Base-by-base conservation (phyloP, 2,329 filamentous ascomycete species). In the Paraphaeosphaeria minitans region DNA sequence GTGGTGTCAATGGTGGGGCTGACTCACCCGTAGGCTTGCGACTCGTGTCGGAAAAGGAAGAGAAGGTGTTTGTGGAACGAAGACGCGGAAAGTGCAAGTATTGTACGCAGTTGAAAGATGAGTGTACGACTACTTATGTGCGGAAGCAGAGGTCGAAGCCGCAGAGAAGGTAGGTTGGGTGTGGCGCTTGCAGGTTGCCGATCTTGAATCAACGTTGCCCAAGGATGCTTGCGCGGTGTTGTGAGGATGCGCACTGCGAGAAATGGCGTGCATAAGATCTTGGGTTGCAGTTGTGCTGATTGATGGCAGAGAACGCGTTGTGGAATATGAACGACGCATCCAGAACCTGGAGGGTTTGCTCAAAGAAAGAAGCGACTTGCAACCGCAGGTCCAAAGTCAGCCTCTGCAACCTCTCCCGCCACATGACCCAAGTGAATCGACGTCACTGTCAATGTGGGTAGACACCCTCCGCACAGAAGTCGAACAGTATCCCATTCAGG, bases 1-100 rank as follows among this genome's bases (percentile, higher is more conserved):
- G 5, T 29, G 10, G 19, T 27, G 24, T 27, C 24, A 27, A 31
- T 24, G 12, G 31, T 29, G 14, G n/a, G 48, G 9, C 52, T 45
- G 19, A 49, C 42, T 14, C 37, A 48, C 16, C 39, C 21, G 43
- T 39, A 71, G 67, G 65, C 67, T 21, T 71, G 66, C 47, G 70
- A 71, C 61, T 66, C 69, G 9, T 72, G 67, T 56, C 61, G 67
- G 19, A 65, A 63, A 48, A 64, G 67, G 35, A 71, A 72, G 45
- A 56, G 67, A 55, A 61, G 61, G 59, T 71, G 70, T 41, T 29
- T 65, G 9, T 73, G 67, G 65, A 55, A 55, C 9, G 49, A 58
- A 14, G 69, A 65, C 31, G 41, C 58, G 7, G 41, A 56, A 62
- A 65, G 19, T 72, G 69, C 48, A 66, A 64, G 3, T 54, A 65